Evolutionary conservation across 805 yeast genomes (phyloP), one percentile per base, ranked within the genome.

Genomic region (Candida maris): DNA sequence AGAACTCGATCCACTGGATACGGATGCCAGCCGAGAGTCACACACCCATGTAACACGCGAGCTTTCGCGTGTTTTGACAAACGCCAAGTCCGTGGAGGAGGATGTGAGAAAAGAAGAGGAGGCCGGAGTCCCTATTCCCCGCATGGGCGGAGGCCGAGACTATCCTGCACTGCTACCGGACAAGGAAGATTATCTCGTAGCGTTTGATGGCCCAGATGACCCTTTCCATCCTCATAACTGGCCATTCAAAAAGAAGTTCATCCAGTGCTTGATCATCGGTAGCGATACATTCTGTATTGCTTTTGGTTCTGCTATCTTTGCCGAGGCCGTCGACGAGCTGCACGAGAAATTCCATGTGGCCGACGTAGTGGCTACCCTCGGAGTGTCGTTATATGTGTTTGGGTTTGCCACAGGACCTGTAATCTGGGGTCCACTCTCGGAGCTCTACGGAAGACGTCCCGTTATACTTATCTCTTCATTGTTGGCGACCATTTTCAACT

Each of bases 351-450:
- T 60, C 59, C 74, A 74, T 40, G 77, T 89, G 32, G 81, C 84
- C 27, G 44, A 52, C 5, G 83, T 78, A 8, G 89, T 79, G n/a
- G 81, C 83, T 10, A 73, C 85, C 16, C 68, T 91, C 31, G 84
- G 86, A 38, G 72, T 87, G 7, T 79, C 96, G 0, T 67, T 88
- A 18, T 89, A 77, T 51, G 96, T 89, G n/a, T 60, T 87, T 27
- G 97, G 97, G 8, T 91, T 88, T 62, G 97, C 96, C 1, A 73
- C 86, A 1, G 96, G 97, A 14, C 97, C 97, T 3, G 68, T 89
- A 34, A 52, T 86, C 24, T 89, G 93, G 87, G 96, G 93, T 18
- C 96, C 95, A 4, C 57, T 84, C 24, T 81, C 91, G n/a, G 95
- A 84, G 57, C 52, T 81, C 24, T 80, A 70, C 47, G 93, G 94